Percentiles rank a stretch among this genome's conserved stretches.
Conservation (phyloP, 2,329 filamentous ascomycete genomes). For the Furcasterigmium furcatum region DNA sequence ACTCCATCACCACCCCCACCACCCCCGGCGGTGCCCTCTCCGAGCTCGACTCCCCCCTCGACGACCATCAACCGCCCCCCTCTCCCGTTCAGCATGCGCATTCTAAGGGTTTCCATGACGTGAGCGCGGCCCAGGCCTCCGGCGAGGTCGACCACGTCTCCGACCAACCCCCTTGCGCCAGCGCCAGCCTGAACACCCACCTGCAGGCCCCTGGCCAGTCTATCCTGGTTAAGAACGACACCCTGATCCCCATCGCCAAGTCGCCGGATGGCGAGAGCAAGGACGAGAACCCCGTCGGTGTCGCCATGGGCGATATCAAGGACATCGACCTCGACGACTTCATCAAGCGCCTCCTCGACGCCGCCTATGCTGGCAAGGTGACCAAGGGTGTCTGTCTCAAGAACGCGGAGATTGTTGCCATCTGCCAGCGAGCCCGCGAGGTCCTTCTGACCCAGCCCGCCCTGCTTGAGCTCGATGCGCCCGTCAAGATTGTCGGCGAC, state of each 20-base stretch:
- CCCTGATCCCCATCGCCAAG: slow-evolving; percentile 61
- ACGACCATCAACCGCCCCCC: slow-evolving; percentile 62
- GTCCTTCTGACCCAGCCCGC: slow-evolving; percentile 89
- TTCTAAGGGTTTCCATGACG: slow-evolving; percentile 72
- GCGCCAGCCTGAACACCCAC: slow-evolving; percentile 52
- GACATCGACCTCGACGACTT: slow-evolving; percentile 94
- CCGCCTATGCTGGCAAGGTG: slow-evolving; percentile 92
- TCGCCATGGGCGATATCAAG: slow-evolving; percentile 89
- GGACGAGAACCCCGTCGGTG: slow-evolving; percentile 48
- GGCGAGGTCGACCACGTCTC: slow-evolving; percentile 95
- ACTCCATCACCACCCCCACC: slow-evolving; percentile 37
- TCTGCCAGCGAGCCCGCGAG: slow-evolving; percentile 86
- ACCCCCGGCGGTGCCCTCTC: slow-evolving; percentile 31
- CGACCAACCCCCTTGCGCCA: slow-evolving; percentile 76
- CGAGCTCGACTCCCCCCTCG: slow-evolving; percentile 38
- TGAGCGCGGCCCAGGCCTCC: slow-evolving; percentile 75
- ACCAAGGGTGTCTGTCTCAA: slow-evolving; percentile 97
- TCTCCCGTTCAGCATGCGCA: slow-evolving; percentile 81
- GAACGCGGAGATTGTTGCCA: slow-evolving; percentile 94
- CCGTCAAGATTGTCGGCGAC: slow-evolving; percentile 97
- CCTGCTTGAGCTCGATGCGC: slow-evolving; percentile 84
- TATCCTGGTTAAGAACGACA: slow-evolving; percentile 79
- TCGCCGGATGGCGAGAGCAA: slow-evolving; percentile 38
- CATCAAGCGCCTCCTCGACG: slow-evolving; percentile 90
- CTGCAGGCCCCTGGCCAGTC: slow-evolving; percentile 77